phyloP scores from a whole-genome alignment of 345 rosid species.

The Noccaea caerulescens region DNA sequence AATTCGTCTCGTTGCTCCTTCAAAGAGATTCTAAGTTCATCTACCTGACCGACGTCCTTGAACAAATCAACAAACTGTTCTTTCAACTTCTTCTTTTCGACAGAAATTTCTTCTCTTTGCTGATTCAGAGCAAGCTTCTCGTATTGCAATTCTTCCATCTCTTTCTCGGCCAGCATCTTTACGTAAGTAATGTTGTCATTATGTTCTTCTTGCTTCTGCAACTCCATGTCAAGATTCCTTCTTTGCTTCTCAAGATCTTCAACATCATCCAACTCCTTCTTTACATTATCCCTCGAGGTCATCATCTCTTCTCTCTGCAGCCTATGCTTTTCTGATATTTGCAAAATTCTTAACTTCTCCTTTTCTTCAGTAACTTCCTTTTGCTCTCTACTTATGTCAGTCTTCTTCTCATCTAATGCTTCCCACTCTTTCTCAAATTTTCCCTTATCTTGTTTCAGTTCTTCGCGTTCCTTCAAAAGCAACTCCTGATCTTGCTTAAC shows the following conservation, averaged over 20 bases:
- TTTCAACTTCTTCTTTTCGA: conserved; percentile 55
- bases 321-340: conserved; percentile 54
- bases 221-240: conserved; percentile 51
- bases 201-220: conserved; percentile 52
- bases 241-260: conserved; percentile 62
- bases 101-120: conserved; percentile 56
- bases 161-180: conserved; percentile 59
- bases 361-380: conserved; percentile 55
- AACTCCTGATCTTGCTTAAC: conserved; percentile 59
- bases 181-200: conserved; percentile 39
- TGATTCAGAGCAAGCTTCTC: conserved; percentile 52
- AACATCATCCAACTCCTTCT: conserved; percentile 58
- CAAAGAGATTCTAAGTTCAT: conserved; percentile 59
- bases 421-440: conserved; percentile 86
- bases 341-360: conserved; percentile 50
- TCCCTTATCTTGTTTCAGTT: conserved; percentile 68
- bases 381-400: conserved; percentile 50
- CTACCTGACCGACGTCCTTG: conserved; percentile 70
- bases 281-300: conserved; percentile 48
- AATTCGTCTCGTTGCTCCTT: conserved; percentile 58
- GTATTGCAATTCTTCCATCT: conserved; percentile 56
- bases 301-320: conserved; percentile 55
- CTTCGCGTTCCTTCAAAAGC: conserved; percentile 66
- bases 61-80: conserved; percentile 62
- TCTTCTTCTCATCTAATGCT: conserved; percentile 71